phyloP scores from a whole-genome alignment of 768 basidiomycete species.

The Sarcodon aspratus region DNA sequence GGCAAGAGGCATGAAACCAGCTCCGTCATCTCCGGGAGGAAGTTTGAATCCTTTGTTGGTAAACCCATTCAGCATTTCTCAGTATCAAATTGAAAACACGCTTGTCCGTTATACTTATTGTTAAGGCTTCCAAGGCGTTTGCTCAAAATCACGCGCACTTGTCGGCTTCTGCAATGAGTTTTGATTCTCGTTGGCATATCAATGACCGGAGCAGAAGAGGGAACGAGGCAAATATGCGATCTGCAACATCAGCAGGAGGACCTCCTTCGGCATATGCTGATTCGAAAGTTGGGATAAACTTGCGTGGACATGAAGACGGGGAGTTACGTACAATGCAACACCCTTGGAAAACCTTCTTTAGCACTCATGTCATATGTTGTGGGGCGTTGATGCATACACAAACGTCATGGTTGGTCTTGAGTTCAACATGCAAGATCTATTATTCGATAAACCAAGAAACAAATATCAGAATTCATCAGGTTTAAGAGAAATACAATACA shows the following conservation, averaged over 20 bases:
- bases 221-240: conserved; percentile 37
- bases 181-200: conserved; percentile 17
- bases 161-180: conserved; percentile 20
- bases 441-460: background rate
- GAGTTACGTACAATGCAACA: conserved; percentile 16
- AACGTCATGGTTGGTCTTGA: background rate
- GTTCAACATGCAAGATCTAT: background rate
- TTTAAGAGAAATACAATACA: conserved; percentile 4
- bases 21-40: conserved; percentile 36
- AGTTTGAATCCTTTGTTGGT: conserved; percentile 44
- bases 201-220: conserved; percentile 25
- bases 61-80: conserved; percentile 43
- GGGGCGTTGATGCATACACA: conserved; percentile 50
- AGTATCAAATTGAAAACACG: conserved; percentile 7
- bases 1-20: conserved; percentile 38
- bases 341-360: conserved; percentile 21
- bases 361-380: conserved; percentile 34
- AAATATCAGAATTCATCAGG: background rate
- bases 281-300: conserved; percentile 5
- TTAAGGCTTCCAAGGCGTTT: too few relatives aligned
- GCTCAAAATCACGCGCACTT: too few relatives aligned
- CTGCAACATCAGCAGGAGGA: conserved; percentile 38
- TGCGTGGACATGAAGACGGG: background rate
- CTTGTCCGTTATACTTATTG: background rate
- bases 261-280: conserved; percentile 33